A percentile compares a stretch with the other conserved stretches of the same genome.
phyloP scores from a whole-genome alignment of 192 early-diverging fungal genomes.

The Physocladia obscura region DNA sequence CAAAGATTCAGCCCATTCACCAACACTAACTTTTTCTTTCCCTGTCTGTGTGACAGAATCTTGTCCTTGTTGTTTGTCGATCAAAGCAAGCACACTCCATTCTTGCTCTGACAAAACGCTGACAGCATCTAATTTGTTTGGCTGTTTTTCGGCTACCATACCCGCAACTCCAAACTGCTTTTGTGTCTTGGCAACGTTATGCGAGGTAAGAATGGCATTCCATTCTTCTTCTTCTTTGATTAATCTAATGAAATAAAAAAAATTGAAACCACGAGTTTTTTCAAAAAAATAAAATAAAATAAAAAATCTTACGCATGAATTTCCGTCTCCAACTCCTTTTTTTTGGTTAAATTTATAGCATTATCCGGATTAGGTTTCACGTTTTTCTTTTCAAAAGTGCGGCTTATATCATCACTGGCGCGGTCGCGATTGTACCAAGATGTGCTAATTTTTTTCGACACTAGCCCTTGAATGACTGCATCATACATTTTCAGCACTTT shows the following conservation, averaged over 20 bases:
- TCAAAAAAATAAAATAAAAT: neutral
- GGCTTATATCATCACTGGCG: neutral
- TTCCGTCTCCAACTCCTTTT: constrained; percentile 23
- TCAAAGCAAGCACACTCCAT: neutral
- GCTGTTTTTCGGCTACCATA: too few species aligned
- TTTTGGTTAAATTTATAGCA: constrained; percentile 21
- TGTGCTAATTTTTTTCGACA: constrained; percentile 38
- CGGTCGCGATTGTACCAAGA: constrained; percentile 51
- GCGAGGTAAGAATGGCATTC: neutral
- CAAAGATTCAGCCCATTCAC: constrained; percentile 6
- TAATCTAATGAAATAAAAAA: neutral
- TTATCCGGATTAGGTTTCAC: constrained; percentile 46
- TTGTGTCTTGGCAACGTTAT: too few species aligned
- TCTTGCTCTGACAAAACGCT: neutral
- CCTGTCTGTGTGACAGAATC: too few species aligned
- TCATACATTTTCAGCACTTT: constrained; percentile 43
- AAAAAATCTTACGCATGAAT: constrained; percentile 20
- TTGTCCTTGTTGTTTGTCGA: neutral
- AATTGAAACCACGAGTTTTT: neutral
- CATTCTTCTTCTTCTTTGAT: constrained; percentile 8
- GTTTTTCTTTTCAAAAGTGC: neutral
- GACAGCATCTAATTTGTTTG: neutral
- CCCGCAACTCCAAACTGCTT: too few species aligned
- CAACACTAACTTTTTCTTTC: neutral
- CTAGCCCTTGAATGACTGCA: constrained; percentile 38